Conservation (phyloP, 2,329 filamentous ascomycete species). For the Diaporthe vexans region DNA sequence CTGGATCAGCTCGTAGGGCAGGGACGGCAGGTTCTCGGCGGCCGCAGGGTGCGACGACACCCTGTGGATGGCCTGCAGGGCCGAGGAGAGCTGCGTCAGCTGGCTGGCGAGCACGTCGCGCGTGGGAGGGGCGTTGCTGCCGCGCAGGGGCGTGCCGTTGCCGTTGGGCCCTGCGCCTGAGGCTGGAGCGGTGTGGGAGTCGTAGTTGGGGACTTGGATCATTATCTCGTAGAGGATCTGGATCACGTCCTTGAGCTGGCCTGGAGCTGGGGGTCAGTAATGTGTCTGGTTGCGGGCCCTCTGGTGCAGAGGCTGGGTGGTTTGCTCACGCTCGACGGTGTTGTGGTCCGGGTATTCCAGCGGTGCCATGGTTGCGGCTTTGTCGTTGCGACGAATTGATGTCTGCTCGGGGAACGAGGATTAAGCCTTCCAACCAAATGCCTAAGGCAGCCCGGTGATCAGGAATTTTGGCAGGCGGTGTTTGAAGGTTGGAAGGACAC, state of each 20-base stretch:
- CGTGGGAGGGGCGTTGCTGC: conserved; percentile 60
- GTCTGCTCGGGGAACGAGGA: too few relatives aligned
- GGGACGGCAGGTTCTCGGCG: conserved; percentile 58
- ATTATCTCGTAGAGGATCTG: conserved; percentile 75
- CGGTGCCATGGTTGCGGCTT: conserved; percentile 45
- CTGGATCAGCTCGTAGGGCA: conserved; percentile 74
- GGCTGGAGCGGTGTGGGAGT: conserved; percentile 59
- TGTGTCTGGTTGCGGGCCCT: not conserved
- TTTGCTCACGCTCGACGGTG: conserved; percentile 45
- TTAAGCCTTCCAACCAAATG: not conserved
- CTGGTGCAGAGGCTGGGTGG: not conserved
- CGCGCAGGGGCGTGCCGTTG: conserved; percentile 67
- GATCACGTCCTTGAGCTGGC: conserved; percentile 72
- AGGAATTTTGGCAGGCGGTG: not conserved
- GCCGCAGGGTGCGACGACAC: conserved; percentile 55
- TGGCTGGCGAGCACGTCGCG: conserved; percentile 69
- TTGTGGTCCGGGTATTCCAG: conserved; percentile 46
- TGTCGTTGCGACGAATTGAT: not conserved
- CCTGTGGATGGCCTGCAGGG: conserved; percentile 57
- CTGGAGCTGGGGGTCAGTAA: conserved; percentile 50
- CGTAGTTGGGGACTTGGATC: conserved; percentile 74
- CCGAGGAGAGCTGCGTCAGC: conserved; percentile 58
- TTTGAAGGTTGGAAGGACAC: too few relatives aligned
- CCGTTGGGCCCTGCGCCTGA: conserved; percentile 48
- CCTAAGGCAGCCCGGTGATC: too few relatives aligned